Conservation (phyloP, 1,139 yeast species). For the Yamadazyma friedrichii region DNA sequence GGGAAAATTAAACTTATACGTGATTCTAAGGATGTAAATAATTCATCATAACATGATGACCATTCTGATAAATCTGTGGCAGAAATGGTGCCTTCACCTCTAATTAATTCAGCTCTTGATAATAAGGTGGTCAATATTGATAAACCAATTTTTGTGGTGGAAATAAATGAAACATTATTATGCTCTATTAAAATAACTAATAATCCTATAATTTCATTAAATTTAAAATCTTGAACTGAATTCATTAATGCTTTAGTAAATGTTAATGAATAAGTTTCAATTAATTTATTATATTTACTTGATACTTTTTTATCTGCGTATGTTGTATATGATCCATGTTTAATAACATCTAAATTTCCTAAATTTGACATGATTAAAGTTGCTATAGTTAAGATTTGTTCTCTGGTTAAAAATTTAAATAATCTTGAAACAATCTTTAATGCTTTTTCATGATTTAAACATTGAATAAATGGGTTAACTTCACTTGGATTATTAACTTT, state of each 20-base stretch:
- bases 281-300: constrained; percentile 55
- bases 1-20: constrained; percentile 83
- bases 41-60: constrained; percentile 78
- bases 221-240: constrained; percentile 78
- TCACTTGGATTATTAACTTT: constrained; percentile 44
- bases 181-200: constrained; percentile 71
- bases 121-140: constrained; percentile 84
- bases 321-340: constrained; percentile 74
- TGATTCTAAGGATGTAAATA: constrained; percentile 79
- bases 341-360: constrained; percentile 76
- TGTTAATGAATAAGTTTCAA: constrained; percentile 79
- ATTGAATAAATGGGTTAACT: constrained; percentile 80
- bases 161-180: constrained; percentile 68
- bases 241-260: constrained; percentile 85
- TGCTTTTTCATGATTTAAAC: constrained; percentile 83
- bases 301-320: constrained; percentile 56
- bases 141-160: constrained; percentile 84
- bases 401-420: constrained; percentile 76
- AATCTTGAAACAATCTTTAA: constrained; percentile 86
- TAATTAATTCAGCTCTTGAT: constrained; percentile 88
- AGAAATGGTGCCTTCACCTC: constrained; percentile 70
- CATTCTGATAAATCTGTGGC: constrained; percentile 68
- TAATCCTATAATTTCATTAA: constrained; percentile 80
- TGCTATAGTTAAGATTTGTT: constrained; percentile 75
- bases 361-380: constrained; percentile 81